phyloP scores from a whole-genome alignment of 1,139 yeast genomes.

The Debaryomyces sp. region DNA sequence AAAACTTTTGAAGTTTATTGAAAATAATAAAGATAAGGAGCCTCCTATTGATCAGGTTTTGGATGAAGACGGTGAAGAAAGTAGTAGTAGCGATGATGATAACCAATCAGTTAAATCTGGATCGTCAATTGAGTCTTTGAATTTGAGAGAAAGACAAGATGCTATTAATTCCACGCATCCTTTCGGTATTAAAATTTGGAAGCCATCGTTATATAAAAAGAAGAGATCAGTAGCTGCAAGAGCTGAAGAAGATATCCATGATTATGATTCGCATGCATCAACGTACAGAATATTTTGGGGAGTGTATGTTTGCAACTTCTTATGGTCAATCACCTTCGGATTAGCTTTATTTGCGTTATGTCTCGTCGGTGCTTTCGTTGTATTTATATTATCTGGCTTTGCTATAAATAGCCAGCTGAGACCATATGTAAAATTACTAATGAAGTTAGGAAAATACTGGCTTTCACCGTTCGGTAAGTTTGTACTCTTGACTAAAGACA shows the following conservation, averaged over 20 bases:
- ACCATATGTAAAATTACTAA: slow-evolving; percentile 62
- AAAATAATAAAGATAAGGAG: slow-evolving; percentile 12
- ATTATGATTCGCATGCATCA: slow-evolving; percentile 56
- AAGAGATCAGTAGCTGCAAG: slow-evolving; percentile 87
- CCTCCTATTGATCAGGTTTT: slow-evolving; percentile 16
- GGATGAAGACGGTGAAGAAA: slow-evolving; percentile 16
- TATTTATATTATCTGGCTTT: slow-evolving; percentile 52
- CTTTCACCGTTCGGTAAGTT: slow-evolving; percentile 88
- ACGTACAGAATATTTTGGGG: slow-evolving; percentile 57
- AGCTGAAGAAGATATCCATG: slow-evolving; percentile 94
- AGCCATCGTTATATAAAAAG: slow-evolving; percentile 94
- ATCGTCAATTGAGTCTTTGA: slow-evolving; percentile 74
- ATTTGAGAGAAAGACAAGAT: slow-evolving; percentile 90
- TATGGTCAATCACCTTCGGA: slow-evolving; percentile 81
- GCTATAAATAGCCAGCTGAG: slow-evolving; percentile 39
- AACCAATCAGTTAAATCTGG: slow-evolving; percentile 31
- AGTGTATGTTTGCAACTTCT: slow-evolving; percentile 69
- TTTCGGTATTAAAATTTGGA: slow-evolving; percentile 97
- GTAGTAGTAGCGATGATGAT: slow-evolving; percentile 20
- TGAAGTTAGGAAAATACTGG: slow-evolving; percentile 69
- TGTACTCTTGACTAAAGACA: slow-evolving; percentile 76
- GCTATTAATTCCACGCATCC: slow-evolving; percentile 98
- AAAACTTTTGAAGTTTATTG: slow-evolving; percentile 19
- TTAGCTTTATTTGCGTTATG: slow-evolving; percentile 57
- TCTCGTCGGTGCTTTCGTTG: slow-evolving; percentile 44